Percentiles rank a stretch among this genome's conserved stretches.
Evolutionary conservation across 495 filamentous ascomycete genomes (phyloP).

Genomic region (Entonaema liquescens): DNA sequence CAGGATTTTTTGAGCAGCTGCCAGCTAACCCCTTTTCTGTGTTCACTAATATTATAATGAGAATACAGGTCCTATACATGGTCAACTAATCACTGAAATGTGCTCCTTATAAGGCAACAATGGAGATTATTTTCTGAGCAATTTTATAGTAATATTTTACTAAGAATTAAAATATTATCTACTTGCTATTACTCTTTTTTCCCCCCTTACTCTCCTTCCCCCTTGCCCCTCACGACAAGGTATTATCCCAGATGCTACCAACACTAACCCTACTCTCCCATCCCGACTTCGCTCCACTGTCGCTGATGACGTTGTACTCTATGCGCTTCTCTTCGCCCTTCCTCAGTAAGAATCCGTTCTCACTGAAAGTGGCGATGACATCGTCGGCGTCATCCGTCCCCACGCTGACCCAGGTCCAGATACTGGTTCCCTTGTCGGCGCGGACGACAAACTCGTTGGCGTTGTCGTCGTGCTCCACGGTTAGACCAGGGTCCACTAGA

Average conservation of each 20-base stretch:
- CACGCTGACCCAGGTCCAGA: conserved; percentile 75
- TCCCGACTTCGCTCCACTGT: conserved; percentile 53
- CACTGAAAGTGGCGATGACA: conserved; percentile 66
- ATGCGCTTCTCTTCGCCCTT: conserved; percentile 61
- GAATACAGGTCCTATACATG: background rate
- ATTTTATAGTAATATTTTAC: background rate
- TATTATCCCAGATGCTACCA: conserved; percentile 72
- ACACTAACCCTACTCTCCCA: conserved; percentile 67
- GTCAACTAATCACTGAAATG: background rate
- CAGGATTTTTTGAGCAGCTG: background rate
- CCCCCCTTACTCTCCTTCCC: background rate
- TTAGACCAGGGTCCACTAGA: conserved; percentile 65
- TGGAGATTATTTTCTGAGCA: too few relatives aligned
- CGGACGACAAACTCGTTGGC: conserved; percentile 62
- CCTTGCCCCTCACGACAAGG: conserved; percentile 35
- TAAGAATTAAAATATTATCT: background rate
- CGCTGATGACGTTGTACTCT: conserved; percentile 55
- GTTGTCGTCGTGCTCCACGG: conserved; percentile 51
- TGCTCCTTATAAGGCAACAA: background rate
- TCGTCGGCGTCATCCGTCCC: conserved; percentile 53
- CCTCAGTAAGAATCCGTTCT: conserved; percentile 67
- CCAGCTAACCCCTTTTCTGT: background rate
- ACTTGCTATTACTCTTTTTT: background rate
- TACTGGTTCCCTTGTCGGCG: conserved; percentile 65
- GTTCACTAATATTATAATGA: background rate